Percentiles rank a stretch among this genome's conserved stretches.
These are phyloP conservation scores for Juglanconis juglandina DNA, from an alignment of 2,329 filamentous ascomycete genomes.

Conservation along the genomic window DNA sequence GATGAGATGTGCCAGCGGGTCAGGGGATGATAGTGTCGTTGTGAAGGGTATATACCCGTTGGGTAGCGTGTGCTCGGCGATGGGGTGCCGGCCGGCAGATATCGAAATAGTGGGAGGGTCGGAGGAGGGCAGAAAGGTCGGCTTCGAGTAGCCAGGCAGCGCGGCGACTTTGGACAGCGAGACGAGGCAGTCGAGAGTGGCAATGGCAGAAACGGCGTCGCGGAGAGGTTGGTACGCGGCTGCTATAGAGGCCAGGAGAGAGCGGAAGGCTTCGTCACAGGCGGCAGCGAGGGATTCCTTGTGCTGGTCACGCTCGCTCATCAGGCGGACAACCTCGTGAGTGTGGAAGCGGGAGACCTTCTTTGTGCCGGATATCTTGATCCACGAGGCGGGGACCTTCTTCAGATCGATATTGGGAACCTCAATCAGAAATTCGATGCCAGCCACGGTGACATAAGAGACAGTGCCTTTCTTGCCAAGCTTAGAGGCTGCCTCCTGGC, in stretches of 20 bases:
- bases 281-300: constrained; percentile 90
- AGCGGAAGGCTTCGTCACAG: constrained; percentile 77
- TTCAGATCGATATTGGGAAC: constrained; percentile 79
- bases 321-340: constrained; percentile 77
- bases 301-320: constrained; percentile 88
- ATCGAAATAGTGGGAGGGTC: constrained; percentile 67
- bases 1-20: constrained; percentile 74
- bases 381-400: constrained; percentile 88
- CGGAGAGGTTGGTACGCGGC: constrained; percentile 85
- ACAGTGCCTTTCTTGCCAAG: constrained; percentile 68
- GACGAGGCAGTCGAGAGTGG: constrained; percentile 83
- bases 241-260: constrained; percentile 70
- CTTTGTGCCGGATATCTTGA: constrained; percentile 92
- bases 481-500: constrained; percentile 64
- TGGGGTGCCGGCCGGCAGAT: constrained; percentile 78
- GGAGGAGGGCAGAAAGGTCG: constrained; percentile 60
- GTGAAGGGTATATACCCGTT: constrained; percentile 90
- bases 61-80: constrained; percentile 87
- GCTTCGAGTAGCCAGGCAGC: constrained; percentile 84
- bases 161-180: constrained; percentile 80
- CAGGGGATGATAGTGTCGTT: constrained; percentile 64
- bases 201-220: constrained; percentile 81
- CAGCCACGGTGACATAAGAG: constrained; percentile 77
- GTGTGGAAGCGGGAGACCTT: constrained; percentile 90
- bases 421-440: constrained; percentile 93